Conservation (phyloP, 176 grass and related monocot species). For the Aegilops umbellulata region DNA sequence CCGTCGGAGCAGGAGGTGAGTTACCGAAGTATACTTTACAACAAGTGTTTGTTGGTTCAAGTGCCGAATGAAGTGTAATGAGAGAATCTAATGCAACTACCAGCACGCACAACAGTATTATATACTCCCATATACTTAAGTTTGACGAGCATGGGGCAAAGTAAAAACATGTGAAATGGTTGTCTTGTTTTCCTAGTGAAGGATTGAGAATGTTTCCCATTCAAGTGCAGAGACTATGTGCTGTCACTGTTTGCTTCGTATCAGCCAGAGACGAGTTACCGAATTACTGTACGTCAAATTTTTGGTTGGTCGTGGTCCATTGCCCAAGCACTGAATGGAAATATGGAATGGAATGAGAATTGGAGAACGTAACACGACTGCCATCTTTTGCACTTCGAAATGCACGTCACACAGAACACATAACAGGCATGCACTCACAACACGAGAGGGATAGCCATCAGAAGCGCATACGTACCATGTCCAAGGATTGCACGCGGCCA, state of each 20-base stretch:
- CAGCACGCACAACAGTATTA: no score
- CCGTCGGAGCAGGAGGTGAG: no score
- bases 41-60: no score
- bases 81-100: no score
- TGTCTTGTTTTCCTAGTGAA: not conserved
- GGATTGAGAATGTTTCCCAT: not conserved
- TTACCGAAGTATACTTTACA: no score
- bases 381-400: no score
- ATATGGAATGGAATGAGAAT: not conserved
- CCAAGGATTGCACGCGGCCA: not conserved
- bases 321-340: not conserved
- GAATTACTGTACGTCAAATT: not conserved
- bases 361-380: not conserved
- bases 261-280: no score
- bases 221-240: not conserved
- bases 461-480: not conserved
- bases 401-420: not conserved
- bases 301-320: not conserved
- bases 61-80: no score
- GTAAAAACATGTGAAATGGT: not conserved
- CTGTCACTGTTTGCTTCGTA: no score
- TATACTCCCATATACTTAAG: not conserved
- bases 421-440: not conserved
- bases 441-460: not conserved
- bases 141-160: not conserved